These are phyloP conservation scores for Abrus precatorius DNA, from an alignment of 306 rosid genomes.

Conservation along the genomic window DNA sequence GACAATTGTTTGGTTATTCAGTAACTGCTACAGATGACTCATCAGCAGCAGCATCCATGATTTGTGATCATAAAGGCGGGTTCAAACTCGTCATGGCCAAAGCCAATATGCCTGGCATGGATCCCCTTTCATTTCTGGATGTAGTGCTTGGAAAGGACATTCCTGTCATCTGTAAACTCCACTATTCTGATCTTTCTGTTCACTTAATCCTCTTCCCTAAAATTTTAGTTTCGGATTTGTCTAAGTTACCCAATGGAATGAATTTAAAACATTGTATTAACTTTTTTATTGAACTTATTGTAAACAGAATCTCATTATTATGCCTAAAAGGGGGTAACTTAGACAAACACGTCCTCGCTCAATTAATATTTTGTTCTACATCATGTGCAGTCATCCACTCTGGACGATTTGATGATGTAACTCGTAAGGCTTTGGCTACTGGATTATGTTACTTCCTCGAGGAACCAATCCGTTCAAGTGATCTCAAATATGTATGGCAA, in stretches of 20 bases:
- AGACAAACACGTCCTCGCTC: too few species aligned
- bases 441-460: slow-evolving; percentile 55
- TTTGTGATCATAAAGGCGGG: slow-evolving; percentile 29
- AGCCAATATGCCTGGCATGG: slow-evolving; percentile 54
- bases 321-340: too few species aligned
- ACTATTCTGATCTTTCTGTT: not conserved
- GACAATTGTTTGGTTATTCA: slow-evolving; percentile 34
- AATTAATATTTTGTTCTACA: not conserved
- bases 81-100: slow-evolving; percentile 62
- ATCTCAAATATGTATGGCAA: slow-evolving; percentile 61
- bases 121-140: slow-evolving; percentile 35
- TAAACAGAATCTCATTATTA: too few species aligned
- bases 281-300: too few species aligned
- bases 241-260: too few species aligned
- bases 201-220: not conserved
- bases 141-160: slow-evolving; percentile 37
- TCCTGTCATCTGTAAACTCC: slow-evolving; percentile 60
- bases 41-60: slow-evolving; percentile 61
- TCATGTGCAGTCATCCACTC: slow-evolving; percentile 50
- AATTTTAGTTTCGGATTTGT: not conserved
- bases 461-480: slow-evolving; percentile 57
- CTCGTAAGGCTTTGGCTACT: slow-evolving; percentile 41
- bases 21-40: slow-evolving; percentile 50
- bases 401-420: slow-evolving; percentile 21
- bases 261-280: too few species aligned